phyloP scores from a whole-genome alignment of 306 rosid species.

The Sindora glabra region DNA sequence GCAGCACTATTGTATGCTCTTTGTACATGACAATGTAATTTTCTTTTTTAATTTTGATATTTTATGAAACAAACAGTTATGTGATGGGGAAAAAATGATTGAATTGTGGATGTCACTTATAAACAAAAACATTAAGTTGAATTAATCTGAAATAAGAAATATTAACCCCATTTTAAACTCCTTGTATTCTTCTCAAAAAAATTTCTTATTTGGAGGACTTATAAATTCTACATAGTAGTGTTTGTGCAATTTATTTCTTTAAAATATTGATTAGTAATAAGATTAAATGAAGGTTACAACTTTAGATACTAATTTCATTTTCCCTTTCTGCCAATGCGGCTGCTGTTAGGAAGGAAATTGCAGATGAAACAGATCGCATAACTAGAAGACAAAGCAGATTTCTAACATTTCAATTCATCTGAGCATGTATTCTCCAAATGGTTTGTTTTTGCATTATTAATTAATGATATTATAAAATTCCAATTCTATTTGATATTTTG shows the following conservation, averaged over 20 bases:
- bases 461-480: neutral
- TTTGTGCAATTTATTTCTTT: neutral
- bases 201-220: neutral
- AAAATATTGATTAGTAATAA: neutral
- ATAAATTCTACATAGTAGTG: neutral
- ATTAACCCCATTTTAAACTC: neutral
- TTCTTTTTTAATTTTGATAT: no score
- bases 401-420: constrained; percentile 76
- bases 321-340: constrained; percentile 34
- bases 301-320: neutral
- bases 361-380: constrained; percentile 79
- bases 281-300: neutral
- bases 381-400: constrained; percentile 70
- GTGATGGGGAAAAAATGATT: no score
- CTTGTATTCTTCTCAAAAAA: neutral
- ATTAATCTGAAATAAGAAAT: no score
- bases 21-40: no score
- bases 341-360: constrained; percentile 67
- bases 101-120: no score
- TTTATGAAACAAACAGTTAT: no score
- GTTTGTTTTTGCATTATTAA: constrained; percentile 23
- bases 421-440: constrained; percentile 75
- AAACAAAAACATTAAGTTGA: no score
- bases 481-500: no score
- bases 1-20: no score